Conservation (phyloP, 805 yeast genomes). For the Ogataea salicorniae region DNA sequence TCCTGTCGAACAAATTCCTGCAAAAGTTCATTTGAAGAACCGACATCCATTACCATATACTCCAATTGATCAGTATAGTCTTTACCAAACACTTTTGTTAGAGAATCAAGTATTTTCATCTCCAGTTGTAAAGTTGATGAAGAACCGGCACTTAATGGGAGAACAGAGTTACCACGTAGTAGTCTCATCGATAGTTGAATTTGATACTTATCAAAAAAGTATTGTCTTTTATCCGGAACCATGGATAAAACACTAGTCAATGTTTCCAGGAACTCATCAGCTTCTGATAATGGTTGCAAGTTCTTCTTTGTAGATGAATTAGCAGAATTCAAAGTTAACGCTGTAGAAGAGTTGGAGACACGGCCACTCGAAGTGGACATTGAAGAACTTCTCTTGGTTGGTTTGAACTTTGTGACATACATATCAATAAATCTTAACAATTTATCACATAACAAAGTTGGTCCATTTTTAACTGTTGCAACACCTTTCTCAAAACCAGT, state of each 20-base stretch:
- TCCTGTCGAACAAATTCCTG: conserved; percentile 1
- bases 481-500: conserved; percentile 3
- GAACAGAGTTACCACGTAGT: conserved; percentile 8
- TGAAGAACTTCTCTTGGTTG: not conserved
- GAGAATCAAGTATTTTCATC: not conserved
- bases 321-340: too few relatives aligned
- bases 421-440: conserved; percentile 11
- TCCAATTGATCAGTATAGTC: conserved; percentile 16
- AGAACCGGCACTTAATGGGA: not conserved
- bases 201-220: conserved; percentile 20
- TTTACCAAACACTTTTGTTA: conserved; percentile 11
- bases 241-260: conserved; percentile 8
- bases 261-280: not conserved
- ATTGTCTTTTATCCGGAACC: conserved; percentile 15
- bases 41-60: conserved; percentile 14
- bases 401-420: conserved; percentile 4
- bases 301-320: too few relatives aligned
- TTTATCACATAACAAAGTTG: conserved; percentile 8
- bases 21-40: conserved; percentile 9
- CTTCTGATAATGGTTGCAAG: not conserved
- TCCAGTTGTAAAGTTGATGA: conserved; percentile 10
- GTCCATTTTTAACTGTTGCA: conserved; percentile 1
- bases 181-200: conserved; percentile 18
- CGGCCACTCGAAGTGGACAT: too few relatives aligned
- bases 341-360: too few relatives aligned